Evolutionary conservation across 768 basidiomycete species (phyloP), one percentile per base, ranked within the genome.

Genomic region (Suillus spraguei): DNA sequence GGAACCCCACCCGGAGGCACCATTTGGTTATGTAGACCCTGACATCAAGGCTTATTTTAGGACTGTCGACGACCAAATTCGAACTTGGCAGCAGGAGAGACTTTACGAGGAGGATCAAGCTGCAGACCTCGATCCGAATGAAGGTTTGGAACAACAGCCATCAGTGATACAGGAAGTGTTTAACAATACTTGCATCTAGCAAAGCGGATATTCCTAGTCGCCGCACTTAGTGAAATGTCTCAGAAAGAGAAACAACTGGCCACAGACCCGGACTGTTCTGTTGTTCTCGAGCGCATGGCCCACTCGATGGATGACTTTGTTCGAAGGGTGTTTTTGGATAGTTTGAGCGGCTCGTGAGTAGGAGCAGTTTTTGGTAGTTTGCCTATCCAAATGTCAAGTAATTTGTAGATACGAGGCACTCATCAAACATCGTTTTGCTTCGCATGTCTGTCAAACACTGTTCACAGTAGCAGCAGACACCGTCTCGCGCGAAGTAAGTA

Each of bases 301-400:
- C 85, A 95, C 71, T 95, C 95, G 2, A 95, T 99, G 92, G 95
- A 97, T 71, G 95, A 98, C 75, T 96, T 95, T 76, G 90, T 92
- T n/a, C 83, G 94, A 59, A 83, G 97, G 61, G 95, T 97, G 7
- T 91, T 99, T 65, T 78, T 94, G 63, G 96, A 97, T 76, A 87
- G 88, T 64, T 77, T 99, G 69, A 83, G 85, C 59, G 95, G 94
- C 74, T 93, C 92, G 91, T 98, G 78, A 85, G 93, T 86, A 59
- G 59, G 28, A 14, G 36, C 61, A 62, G 38, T 13, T 20, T 3
- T 62, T 63, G 38, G 60, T 55, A 60, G 54, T 62, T 60, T 61
- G 36, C 59, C 52, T 42, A 63, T 65, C 7, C 41, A 55, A 5
- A 42, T 59, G 62, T 63, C 55, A 1, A 32, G 42, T 47, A 60